These are phyloP conservation scores for Apiospora kogelbergensis DNA, from an alignment of 2,329 filamentous ascomycete genomes.

Conservation along the genomic window DNA sequence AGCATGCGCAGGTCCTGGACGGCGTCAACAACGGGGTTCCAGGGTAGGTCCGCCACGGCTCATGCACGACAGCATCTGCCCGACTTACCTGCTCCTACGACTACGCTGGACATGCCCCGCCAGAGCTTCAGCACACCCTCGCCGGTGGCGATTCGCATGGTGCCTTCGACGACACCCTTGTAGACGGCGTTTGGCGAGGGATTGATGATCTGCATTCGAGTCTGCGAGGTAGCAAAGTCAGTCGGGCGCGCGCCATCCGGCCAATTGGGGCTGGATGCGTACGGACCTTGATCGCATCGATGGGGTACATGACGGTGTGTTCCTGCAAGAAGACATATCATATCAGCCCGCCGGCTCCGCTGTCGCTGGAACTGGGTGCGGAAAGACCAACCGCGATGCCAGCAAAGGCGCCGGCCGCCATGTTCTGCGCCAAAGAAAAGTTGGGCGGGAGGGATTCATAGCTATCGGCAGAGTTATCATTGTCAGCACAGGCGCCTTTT, in stretches of 20 bases:
- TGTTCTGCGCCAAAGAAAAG: slow-evolving; percentile 91
- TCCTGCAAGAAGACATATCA: slow-evolving; percentile 62
- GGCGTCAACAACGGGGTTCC: not conserved
- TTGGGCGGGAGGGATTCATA: slow-evolving; percentile 95
- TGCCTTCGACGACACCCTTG: slow-evolving; percentile 87
- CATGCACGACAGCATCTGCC: not conserved
- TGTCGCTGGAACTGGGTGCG: not conserved
- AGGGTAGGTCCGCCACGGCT: not conserved
- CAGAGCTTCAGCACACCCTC: slow-evolving; percentile 92
- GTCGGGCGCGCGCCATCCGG: slow-evolving; percentile 17
- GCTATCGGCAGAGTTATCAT: slow-evolving; percentile 37
- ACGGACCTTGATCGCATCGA: slow-evolving; percentile 92
- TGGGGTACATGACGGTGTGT: slow-evolving; percentile 98
- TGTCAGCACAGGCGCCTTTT: not conserved
- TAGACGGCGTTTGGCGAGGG: slow-evolving; percentile 79
- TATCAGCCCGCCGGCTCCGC: slow-evolving; percentile 11
- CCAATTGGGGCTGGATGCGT: slow-evolving; percentile 2
- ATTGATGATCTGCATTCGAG: slow-evolving; percentile 95
- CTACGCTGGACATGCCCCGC: slow-evolving; percentile 95
- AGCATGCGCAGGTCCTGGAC: slow-evolving; percentile 84
- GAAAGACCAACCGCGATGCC: slow-evolving; percentile 76
- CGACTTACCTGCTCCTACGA: slow-evolving; percentile 83
- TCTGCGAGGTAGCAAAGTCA: slow-evolving; percentile 53
- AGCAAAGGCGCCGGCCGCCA: slow-evolving; percentile 93
- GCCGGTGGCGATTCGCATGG: slow-evolving; percentile 84